A percentile compares a stretch with the other conserved stretches of the same genome.
phyloP scores from a whole-genome alignment of 78 protist species.

The Speleostelium caveatum region DNA sequence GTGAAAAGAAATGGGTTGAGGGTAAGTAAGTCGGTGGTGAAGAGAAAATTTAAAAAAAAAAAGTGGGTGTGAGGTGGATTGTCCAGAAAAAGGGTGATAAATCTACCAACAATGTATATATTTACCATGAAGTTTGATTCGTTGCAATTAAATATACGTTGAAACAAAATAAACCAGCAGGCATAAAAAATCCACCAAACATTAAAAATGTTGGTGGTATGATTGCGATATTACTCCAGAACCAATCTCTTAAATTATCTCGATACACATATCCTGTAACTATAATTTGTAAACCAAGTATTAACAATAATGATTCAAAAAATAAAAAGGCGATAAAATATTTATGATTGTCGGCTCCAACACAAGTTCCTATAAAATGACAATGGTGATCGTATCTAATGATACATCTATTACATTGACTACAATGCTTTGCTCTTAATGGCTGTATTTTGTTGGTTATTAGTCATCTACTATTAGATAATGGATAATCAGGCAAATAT shows the following conservation, averaged over 20 bases:
- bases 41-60: too few species aligned
- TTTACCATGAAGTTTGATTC: slow-evolving; percentile 67
- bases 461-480: not conserved
- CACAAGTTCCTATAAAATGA: slow-evolving; percentile 54
- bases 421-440: slow-evolving; percentile 61
- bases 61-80: too few species aligned
- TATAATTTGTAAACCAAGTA: slow-evolving; percentile 41
- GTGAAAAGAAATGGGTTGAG: too few species aligned
- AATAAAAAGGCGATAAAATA: slow-evolving; percentile 11
- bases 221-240: not conserved
- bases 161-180: slow-evolving; percentile 21
- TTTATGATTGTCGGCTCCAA: slow-evolving; percentile 43
- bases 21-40: too few species aligned
- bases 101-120: too few species aligned
- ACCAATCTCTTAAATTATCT: slow-evolving; percentile 39
- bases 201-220: slow-evolving; percentile 44
- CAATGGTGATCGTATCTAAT: slow-evolving; percentile 69
- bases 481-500: not conserved
- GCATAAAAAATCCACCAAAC: slow-evolving; percentile 47
- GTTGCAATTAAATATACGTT: slow-evolving; percentile 33
- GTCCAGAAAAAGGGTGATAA: too few species aligned
- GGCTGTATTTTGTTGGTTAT: not conserved
- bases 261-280: slow-evolving; percentile 7
- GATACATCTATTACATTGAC: slow-evolving; percentile 47
- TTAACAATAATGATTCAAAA: slow-evolving; percentile 7